phyloP scores from a whole-genome alignment of 1,284 basidiomycete species.

The Takashimella tepidaria region DNA sequence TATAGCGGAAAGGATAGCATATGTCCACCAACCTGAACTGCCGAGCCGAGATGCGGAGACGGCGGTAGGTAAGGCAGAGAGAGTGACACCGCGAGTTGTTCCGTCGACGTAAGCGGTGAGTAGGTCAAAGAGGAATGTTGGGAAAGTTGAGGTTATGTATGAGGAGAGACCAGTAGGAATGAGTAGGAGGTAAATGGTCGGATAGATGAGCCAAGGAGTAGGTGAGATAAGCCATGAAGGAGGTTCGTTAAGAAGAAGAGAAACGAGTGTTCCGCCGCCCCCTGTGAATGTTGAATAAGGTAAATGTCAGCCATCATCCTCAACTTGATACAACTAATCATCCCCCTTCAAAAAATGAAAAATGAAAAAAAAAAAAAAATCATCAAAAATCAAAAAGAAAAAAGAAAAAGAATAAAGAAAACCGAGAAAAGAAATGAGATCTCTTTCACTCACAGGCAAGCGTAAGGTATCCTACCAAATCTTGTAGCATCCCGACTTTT shows the following conservation, averaged over 20 bases:
- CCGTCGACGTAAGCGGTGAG: conserved; percentile 30
- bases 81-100: conserved; percentile 27
- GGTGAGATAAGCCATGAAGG: conserved; percentile 41
- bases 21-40: conserved; percentile 13
- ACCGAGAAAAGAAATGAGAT: not conserved
- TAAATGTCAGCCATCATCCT: not conserved
- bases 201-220: conserved; percentile 37
- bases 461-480: conserved; percentile 37
- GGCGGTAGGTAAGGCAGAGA: conserved; percentile 20
- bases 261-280: conserved; percentile 38
- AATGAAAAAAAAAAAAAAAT: too few species aligned
- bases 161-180: conserved; percentile 26
- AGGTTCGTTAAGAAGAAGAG: conserved; percentile 33
- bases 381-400: too few species aligned
- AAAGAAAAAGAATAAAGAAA: not conserved
- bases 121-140: conserved; percentile 28
- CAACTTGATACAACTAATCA: too few species aligned
- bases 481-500: conserved; percentile 26
- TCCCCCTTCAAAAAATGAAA: too few species aligned
- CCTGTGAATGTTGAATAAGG: conserved; percentile 19
- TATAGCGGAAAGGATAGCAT: conserved; percentile 30
- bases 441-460: conserved; percentile 33
- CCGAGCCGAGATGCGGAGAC: not conserved
- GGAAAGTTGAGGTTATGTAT: conserved; percentile 22
- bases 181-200: conserved; percentile 27